Conservation (phyloP, 495 filamentous ascomycete species). For the Podospora didyma region DNA sequence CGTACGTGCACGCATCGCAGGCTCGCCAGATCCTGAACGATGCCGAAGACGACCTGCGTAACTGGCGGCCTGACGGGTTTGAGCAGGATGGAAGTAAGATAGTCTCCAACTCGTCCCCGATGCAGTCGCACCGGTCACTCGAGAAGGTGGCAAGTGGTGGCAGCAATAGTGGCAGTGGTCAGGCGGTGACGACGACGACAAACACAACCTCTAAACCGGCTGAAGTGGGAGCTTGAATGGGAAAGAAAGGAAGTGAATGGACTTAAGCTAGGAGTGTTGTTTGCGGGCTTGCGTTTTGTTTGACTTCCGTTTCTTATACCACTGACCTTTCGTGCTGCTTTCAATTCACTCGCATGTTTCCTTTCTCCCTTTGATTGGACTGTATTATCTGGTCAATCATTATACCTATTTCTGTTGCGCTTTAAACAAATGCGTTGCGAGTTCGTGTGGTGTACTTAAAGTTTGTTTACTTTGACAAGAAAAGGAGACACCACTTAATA, state of each 20-base stretch:
- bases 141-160: not conserved
- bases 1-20: conserved; percentile 59
- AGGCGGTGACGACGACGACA: not conserved
- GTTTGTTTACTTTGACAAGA: not conserved
- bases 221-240: not conserved
- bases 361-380: too few species aligned
- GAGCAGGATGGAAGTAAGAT: not conserved
- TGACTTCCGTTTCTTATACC: conserved; percentile 10
- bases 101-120: too few species aligned
- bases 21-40: conserved; percentile 87
- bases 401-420: not conserved
- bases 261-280: not conserved
- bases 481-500: too few species aligned
- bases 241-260: not conserved
- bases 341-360: not conserved
- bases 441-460: not conserved
- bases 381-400: not conserved
- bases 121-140: not conserved
- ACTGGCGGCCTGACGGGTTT: conserved; percentile 53
- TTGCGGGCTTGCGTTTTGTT: conserved; percentile 2
- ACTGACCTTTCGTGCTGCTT: not conserved
- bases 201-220: not conserved
- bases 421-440: not conserved
- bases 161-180: not conserved
- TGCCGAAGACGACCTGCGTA: conserved; percentile 79